Conservation (phyloP, 1,284 basidiomycete genomes). For the Puccinia coronata region DNA sequence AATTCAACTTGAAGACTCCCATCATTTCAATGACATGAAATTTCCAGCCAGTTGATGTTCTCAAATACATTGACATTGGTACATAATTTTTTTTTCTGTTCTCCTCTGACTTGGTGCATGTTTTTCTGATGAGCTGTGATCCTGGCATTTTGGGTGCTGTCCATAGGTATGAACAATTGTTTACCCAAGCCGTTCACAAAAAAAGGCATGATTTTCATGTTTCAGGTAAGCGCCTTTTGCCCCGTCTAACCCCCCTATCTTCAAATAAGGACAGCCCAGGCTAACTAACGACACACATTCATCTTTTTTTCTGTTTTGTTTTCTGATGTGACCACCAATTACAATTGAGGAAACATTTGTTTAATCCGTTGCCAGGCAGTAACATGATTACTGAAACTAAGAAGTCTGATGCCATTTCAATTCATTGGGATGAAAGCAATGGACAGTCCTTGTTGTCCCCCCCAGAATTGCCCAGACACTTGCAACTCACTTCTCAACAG, state of each 20-base stretch:
- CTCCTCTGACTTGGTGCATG: no score
- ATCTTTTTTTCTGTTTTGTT: no score
- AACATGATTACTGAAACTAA: conserved; percentile 16
- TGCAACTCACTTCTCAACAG: no score
- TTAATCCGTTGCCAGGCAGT: conserved; percentile 9
- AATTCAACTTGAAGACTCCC: conserved; percentile 90
- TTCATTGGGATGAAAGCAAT: no score
- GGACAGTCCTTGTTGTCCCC: no score
- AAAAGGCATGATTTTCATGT: conserved; percentile 82
- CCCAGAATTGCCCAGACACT: no score
- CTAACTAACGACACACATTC: background rate
- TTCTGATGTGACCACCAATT: background rate
- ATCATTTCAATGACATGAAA: conserved; percentile 97
- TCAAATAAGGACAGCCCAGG: background rate
- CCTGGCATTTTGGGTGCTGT: background rate
- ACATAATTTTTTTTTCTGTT: conserved; percentile 51
- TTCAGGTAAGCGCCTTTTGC: conserved; percentile 58
- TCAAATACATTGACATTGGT: conserved; percentile 84
- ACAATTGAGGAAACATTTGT: conserved; percentile 30
- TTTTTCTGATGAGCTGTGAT: background rate
- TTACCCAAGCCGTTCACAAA: conserved; percentile 97
- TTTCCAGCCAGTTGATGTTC: conserved; percentile 82
- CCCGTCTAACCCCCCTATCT: background rate
- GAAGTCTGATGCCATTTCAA: background rate
- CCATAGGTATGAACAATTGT: conserved; percentile 87